Base-by-base conservation (phyloP, 1,284 basidiomycete species). In the Microstroma glucosiphilum region DNA sequence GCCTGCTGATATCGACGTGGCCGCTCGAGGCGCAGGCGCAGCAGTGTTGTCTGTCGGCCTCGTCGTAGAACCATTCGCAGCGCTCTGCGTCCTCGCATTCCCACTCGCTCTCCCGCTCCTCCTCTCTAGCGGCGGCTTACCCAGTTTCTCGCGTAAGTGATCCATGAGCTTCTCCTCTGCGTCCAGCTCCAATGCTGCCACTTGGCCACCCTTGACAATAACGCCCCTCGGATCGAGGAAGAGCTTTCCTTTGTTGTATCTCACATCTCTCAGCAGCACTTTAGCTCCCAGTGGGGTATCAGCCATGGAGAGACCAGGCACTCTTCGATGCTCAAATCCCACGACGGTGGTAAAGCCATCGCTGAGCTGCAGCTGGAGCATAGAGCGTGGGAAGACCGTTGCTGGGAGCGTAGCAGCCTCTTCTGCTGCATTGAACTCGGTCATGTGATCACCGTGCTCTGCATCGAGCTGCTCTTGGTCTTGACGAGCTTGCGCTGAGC, bases 131-230 rank as follows among this genome's bases (percentile, higher is more conserved):
- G 2, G 89, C 84, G 73, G 90, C 88, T 59, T 90, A 83, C 58
- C 92, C 83, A 1, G 92, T 92, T 79, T 96, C 92, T 66, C 88
- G 91, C 83, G 96, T 92, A 65, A 96, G 21, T 54, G n/a, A 54
- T 54, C 51, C 8, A 54, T 23, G 21, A 54, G 25, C 21, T 25
- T 17, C 13, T 26, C 21, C 51, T 54, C 51, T 19, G 51, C 51
- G 26, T 54, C 51, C 26, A 15, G 13, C 17, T 54, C 51, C 51
- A 54, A 26, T 6, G n/a, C 19, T 21, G 19, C 25, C 21, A 26
- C 21, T 25, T 23, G 13, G 17, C 51, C 51, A 13, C 51, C 51
- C 21, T 26, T 21, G 51, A 19, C 15, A 13, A 26, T 25, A 7
- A 26, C 25, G 51, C 25, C 25, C 21, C 25, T 25, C 25, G 51